Evolutionary conservation across 805 yeast species (phyloP).

Genomic region (Starmerella vaccinii): DNA sequence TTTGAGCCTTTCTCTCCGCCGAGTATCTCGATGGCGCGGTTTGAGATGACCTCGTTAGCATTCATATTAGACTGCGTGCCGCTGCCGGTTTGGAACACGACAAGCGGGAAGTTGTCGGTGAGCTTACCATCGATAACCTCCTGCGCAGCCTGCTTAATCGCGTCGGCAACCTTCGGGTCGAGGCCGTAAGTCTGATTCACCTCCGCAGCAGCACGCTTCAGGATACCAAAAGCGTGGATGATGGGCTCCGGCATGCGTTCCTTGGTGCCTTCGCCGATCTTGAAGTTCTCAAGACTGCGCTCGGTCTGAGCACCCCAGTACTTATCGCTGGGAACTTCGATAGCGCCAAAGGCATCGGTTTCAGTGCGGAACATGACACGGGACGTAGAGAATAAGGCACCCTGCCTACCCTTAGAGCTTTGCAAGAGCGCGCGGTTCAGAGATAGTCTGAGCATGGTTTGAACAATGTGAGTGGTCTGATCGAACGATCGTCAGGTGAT

Average conservation of each 20-base stretch:
- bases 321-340: slow-evolving; percentile 73
- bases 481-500: slow-evolving; percentile 1
- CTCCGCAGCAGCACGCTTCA: slow-evolving; percentile 89
- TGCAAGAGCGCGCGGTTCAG: slow-evolving; percentile 3
- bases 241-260: slow-evolving; percentile 89
- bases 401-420: background rate
- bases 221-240: slow-evolving; percentile 80
- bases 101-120: slow-evolving; percentile 91
- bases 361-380: slow-evolving; percentile 51
- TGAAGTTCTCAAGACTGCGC: slow-evolving; percentile 85
- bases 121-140: slow-evolving; percentile 90
- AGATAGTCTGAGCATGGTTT: slow-evolving; percentile 7
- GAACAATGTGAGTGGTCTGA: slow-evolving; percentile 6
- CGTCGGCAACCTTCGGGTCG: slow-evolving; percentile 72
- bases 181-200: slow-evolving; percentile 79
- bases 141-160: slow-evolving; percentile 87
- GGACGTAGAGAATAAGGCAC: slow-evolving; percentile 11
- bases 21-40: slow-evolving; percentile 91
- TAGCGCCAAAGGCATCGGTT: slow-evolving; percentile 93
- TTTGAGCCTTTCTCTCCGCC: slow-evolving; percentile 92
- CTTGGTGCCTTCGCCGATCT: slow-evolving; percentile 76
- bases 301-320: slow-evolving; percentile 98
- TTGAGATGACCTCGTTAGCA: slow-evolving; percentile 96
- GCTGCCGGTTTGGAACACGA: slow-evolving; percentile 97
- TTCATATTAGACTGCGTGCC: slow-evolving; percentile 99